Conservation (phyloP, 352 stramenopile genomes). For the Phytopythium sindhum region DNA sequence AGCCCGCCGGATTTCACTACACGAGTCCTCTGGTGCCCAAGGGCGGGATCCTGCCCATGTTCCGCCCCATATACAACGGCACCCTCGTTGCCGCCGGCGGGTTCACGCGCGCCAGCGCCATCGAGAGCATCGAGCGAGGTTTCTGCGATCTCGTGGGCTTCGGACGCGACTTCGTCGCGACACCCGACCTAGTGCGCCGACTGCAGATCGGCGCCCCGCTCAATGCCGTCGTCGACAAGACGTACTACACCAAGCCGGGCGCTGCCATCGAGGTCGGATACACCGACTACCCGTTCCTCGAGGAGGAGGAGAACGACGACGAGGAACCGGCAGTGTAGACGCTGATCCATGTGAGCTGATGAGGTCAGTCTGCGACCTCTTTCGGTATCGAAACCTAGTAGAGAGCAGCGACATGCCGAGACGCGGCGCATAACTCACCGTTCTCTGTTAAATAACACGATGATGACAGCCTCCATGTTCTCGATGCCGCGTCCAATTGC, state of each 20-base stretch:
- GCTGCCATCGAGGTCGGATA: conserved; percentile 16
- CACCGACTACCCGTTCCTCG: conserved; percentile 17
- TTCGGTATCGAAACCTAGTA: neutral
- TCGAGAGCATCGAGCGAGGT: conserved; percentile 23
- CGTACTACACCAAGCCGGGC: conserved; percentile 18
- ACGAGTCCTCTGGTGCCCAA: conserved; percentile 14
- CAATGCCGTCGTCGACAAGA: conserved; percentile 22
- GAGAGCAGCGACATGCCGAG: conserved; percentile 1
- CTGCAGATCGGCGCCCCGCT: conserved; percentile 25
- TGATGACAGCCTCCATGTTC: too few relatives aligned
- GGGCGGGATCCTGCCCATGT: conserved; percentile 22
- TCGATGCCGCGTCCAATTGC: too few relatives aligned
- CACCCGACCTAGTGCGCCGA: conserved; percentile 37
- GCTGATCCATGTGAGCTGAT: neutral
- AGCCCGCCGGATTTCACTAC: conserved; percentile 25
- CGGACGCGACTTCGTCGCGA: conserved; percentile 49
- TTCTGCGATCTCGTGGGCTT: conserved; percentile 39
- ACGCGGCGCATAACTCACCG: neutral
- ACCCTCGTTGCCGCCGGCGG: conserved; percentile 28
- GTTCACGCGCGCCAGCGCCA: conserved; percentile 23
- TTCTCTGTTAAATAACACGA: neutral
- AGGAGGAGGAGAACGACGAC: conserved; percentile 3
- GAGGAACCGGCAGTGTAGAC: too few relatives aligned
- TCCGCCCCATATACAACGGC: conserved; percentile 35
- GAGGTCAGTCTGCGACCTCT: neutral